phyloP scores from a whole-genome alignment of 371 early-diverging fungal species.

The Saksenaea vasiformis region DNA sequence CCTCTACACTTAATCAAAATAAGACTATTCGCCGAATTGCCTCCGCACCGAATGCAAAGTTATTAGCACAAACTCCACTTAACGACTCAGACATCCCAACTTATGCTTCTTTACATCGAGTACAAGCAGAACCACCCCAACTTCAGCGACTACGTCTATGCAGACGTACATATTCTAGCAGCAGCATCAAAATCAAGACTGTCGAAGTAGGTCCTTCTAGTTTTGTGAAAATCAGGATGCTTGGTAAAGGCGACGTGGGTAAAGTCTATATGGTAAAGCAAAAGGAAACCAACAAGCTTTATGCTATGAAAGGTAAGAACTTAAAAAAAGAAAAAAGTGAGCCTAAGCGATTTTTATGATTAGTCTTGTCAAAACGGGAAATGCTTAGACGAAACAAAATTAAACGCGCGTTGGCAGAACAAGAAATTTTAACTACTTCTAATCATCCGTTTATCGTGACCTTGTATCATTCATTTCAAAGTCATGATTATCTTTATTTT shows the following conservation, averaged over 20 bases:
- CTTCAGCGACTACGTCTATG: background rate
- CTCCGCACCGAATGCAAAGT: constrained; percentile 43
- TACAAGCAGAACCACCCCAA: constrained; percentile 6
- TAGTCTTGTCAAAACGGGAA: constrained; percentile 80
- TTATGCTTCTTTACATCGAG: constrained; percentile 13
- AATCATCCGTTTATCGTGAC: constrained; percentile 98
- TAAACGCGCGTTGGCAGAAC: constrained; percentile 93
- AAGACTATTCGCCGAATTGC: constrained; percentile 39
- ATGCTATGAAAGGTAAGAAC: constrained; percentile 85
- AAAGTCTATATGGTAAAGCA: constrained; percentile 92
- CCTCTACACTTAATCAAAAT: constrained; percentile 2
- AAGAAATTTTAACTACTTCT: constrained; percentile 89
- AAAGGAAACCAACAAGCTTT: constrained; percentile 77
- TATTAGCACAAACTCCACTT: constrained; percentile 10
- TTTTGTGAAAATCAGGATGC: constrained; percentile 80
- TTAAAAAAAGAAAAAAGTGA: background rate
- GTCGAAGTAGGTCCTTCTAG: constrained; percentile 25
- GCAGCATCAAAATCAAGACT: background rate
- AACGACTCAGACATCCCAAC: constrained; percentile 1
- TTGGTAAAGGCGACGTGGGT: constrained; percentile 97
- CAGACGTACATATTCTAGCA: background rate
- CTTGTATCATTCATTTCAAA: constrained; percentile 95
- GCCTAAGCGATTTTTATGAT: background rate
- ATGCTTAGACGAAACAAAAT: constrained; percentile 96
- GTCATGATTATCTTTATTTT: constrained; percentile 91